Conservation (phyloP, 768 basidiomycete species). For the Megacollybia marginata region DNA sequence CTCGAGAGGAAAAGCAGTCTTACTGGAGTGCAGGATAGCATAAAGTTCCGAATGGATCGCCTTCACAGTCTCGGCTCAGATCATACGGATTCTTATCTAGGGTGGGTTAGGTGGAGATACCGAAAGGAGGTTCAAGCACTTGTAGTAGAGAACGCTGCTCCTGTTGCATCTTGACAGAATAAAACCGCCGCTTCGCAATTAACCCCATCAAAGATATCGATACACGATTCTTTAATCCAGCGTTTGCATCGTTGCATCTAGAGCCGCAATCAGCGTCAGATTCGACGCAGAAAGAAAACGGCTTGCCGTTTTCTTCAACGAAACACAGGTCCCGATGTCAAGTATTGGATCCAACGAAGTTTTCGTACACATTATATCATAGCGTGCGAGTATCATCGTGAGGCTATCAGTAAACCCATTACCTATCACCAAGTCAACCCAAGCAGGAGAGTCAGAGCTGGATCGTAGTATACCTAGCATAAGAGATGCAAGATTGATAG, state of each 20-base stretch:
- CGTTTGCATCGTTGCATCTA: slow-evolving; percentile 65
- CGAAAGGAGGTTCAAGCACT: slow-evolving; percentile 19
- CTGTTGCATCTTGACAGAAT: slow-evolving; percentile 58
- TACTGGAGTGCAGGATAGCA: slow-evolving; percentile 26
- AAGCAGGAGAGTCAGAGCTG: no score
- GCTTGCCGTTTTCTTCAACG: slow-evolving; percentile 34
- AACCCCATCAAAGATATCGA: slow-evolving; percentile 59
- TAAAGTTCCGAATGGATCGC: slow-evolving; percentile 7
- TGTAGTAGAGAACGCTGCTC: slow-evolving; percentile 34
- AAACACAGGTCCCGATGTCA: slow-evolving; percentile 26
- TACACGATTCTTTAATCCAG: slow-evolving; percentile 48
- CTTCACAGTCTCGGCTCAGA: slow-evolving; percentile 24
- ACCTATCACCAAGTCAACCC: slow-evolving; percentile 15
- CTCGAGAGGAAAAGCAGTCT: neutral
- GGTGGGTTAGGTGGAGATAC: no score
- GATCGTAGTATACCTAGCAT: slow-evolving; percentile 39
- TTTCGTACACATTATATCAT: slow-evolving; percentile 39
- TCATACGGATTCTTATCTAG: slow-evolving; percentile 47
- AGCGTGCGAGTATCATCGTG: slow-evolving; percentile 25
- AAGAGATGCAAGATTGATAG: slow-evolving; percentile 40
- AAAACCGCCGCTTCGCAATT: slow-evolving; percentile 57
- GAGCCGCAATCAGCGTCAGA: neutral
- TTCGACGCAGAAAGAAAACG: neutral
- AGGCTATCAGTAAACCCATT: slow-evolving; percentile 46
- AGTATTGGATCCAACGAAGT: slow-evolving; percentile 33